Conservation (phyloP, 306 rosid species). For the Gastrolobium villosum region DNA sequence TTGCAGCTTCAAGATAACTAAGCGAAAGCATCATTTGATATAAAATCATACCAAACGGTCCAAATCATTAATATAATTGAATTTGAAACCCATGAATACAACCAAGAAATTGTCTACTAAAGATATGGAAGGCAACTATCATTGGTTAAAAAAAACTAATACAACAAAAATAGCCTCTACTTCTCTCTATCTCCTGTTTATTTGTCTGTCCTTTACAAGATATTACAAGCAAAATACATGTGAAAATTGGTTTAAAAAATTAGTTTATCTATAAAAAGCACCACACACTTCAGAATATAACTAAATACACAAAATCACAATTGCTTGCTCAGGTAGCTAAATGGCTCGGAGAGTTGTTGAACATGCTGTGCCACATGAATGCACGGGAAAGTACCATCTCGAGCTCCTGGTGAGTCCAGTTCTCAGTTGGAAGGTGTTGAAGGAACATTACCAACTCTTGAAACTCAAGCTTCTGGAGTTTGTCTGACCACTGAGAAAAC, state of each 20-base stretch:
- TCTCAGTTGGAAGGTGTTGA: constrained; percentile 94
- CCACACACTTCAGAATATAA: constrained; percentile 29
- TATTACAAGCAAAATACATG: constrained; percentile 55
- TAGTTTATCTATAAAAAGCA: constrained; percentile 24
- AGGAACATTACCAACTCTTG: constrained; percentile 98
- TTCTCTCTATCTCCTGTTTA: constrained; percentile 23
- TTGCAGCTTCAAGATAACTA: background rate
- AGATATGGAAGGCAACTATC: constrained; percentile 12
- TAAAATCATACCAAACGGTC: background rate
- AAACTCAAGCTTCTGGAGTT: constrained; percentile 91
- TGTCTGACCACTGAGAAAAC: constrained; percentile 88
- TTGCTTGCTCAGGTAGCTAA: constrained; percentile 66
- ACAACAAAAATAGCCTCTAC: constrained; percentile 42
- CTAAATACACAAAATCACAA: constrained; percentile 43
- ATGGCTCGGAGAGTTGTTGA: constrained; percentile 95
- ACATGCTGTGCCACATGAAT: constrained; percentile 99
- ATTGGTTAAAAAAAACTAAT: constrained; percentile 20
- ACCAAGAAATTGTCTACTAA: background rate
- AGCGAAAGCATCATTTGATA: background rate
- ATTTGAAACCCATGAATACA: constrained; percentile 14
- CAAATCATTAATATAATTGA: background rate
- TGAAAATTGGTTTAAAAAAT: constrained; percentile 35
- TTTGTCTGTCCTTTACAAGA: constrained; percentile 52
- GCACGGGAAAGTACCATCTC: constrained; percentile 99
- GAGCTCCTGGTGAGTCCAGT: constrained; percentile 93